Conservation (phyloP, 768 basidiomycete species). For the Pholiota molesta region DNA sequence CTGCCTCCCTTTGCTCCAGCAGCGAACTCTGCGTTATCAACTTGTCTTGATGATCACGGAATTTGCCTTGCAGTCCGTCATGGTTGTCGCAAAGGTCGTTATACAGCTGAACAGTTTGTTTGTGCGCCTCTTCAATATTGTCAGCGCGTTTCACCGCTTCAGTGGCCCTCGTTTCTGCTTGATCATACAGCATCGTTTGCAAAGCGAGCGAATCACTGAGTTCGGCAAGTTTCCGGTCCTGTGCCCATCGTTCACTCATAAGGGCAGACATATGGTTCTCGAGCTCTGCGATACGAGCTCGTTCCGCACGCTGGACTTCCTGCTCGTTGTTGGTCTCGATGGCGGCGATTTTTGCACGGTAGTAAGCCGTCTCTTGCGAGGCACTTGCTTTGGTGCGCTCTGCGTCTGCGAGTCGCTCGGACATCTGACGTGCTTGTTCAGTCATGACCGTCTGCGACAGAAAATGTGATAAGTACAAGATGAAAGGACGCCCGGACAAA, state of each 20-base stretch:
- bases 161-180: conserved; percentile 75
- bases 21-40: conserved; percentile 74
- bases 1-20: conserved; percentile 79
- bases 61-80: conserved; percentile 57
- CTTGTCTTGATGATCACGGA: conserved; percentile 79
- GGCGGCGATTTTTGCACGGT: conserved; percentile 92
- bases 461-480: conserved; percentile 7
- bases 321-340: conserved; percentile 69
- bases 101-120: conserved; percentile 63
- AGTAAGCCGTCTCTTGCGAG: conserved; percentile 92
- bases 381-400: conserved; percentile 79
- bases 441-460: conserved; percentile 62
- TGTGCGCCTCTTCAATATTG: conserved; percentile 68
- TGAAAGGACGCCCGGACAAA: neutral
- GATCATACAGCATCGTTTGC: conserved; percentile 76
- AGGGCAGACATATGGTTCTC: conserved; percentile 70
- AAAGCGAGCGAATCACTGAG: conserved; percentile 72
- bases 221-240: conserved; percentile 74
- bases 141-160: conserved; percentile 82
- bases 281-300: conserved; percentile 73
- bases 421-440: conserved; percentile 76
- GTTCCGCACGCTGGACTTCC: conserved; percentile 74
- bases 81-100: conserved; percentile 71
- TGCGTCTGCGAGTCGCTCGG: conserved; percentile 78
- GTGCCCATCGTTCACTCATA: conserved; percentile 61